Conservation (phyloP, 768 basidiomycete genomes). For the Boletus rufocinnamomeus region DNA sequence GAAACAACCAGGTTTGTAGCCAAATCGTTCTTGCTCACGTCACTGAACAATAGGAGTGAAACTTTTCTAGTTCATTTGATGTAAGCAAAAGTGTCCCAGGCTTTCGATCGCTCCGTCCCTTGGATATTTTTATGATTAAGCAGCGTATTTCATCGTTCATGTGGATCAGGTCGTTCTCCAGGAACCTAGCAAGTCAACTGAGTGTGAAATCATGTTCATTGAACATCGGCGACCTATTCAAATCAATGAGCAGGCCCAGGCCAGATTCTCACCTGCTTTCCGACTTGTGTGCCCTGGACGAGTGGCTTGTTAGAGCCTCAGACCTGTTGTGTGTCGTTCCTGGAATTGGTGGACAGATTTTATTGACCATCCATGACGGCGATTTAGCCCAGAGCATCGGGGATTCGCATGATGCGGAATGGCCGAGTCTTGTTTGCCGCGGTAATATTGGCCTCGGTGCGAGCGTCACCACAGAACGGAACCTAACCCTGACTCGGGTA, state of each 20-base stretch:
- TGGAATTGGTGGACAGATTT: slow-evolving; percentile 7
- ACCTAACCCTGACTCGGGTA: slow-evolving; percentile 6
- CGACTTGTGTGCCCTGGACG: background rate
- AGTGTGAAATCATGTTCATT: slow-evolving; percentile 2
- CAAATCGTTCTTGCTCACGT: background rate
- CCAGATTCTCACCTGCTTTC: slow-evolving; percentile 15
- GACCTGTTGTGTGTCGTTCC: slow-evolving; percentile 11
- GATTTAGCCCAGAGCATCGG: slow-evolving; percentile 22
- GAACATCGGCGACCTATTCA: background rate
- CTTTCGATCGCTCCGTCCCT: slow-evolving; percentile 6
- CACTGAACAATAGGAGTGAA: slow-evolving; percentile 11
- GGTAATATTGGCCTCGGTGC: slow-evolving; percentile 17
- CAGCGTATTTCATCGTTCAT: slow-evolving; percentile 12
- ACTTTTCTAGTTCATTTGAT: slow-evolving; percentile 1
- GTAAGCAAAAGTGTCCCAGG: background rate
- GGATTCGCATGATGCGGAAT: slow-evolving; percentile 27
- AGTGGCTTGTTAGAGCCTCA: slow-evolving; percentile 9
- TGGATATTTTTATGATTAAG: slow-evolving; percentile 3
- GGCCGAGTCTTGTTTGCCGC: slow-evolving; percentile 14
- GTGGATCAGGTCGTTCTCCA: slow-evolving; percentile 26
- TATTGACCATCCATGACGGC: slow-evolving; percentile 20
- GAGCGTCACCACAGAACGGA: slow-evolving; percentile 9
- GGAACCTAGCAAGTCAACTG: slow-evolving; percentile 6
- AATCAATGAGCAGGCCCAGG: background rate
- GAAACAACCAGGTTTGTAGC: slow-evolving; percentile 17